Evolutionary conservation across 1,284 basidiomycete species (phyloP).

Genomic region (Ustilago sp.): DNA sequence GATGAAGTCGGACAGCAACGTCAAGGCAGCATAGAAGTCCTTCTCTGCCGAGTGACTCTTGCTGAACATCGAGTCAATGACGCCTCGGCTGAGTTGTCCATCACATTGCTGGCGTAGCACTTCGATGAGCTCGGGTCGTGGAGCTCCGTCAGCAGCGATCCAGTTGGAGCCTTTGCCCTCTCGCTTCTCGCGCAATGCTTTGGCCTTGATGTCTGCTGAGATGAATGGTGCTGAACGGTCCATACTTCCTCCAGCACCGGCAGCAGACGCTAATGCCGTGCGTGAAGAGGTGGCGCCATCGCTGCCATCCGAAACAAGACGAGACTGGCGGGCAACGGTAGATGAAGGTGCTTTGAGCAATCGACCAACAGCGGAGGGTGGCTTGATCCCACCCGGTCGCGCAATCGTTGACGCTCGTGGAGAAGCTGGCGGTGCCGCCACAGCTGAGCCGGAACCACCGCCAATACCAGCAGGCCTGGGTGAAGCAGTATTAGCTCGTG

Average conservation of each 20-base stretch:
- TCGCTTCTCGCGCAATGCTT: slow-evolving; percentile 80
- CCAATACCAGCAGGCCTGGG: slow-evolving; percentile 18
- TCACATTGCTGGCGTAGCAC: slow-evolving; percentile 92
- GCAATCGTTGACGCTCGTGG: slow-evolving; percentile 39
- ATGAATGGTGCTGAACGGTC: slow-evolving; percentile 74
- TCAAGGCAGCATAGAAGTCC: slow-evolving; percentile 85
- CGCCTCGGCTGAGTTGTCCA: slow-evolving; percentile 79
- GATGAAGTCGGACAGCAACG: slow-evolving; percentile 81
- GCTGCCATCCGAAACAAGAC: slow-evolving; percentile 36
- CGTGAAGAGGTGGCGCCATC: slow-evolving; percentile 30
- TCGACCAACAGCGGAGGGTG: slow-evolving; percentile 52
- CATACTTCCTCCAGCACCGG: slow-evolving; percentile 30
- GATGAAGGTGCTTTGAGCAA: slow-evolving; percentile 54
- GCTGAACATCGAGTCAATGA: slow-evolving; percentile 82
- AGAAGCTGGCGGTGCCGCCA: slow-evolving; percentile 25
- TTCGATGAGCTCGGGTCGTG: slow-evolving; percentile 87
- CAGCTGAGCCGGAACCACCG: slow-evolving; percentile 16
- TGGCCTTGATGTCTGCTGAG: slow-evolving; percentile 79
- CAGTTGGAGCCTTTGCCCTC: slow-evolving; percentile 75
- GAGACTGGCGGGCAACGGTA: slow-evolving; percentile 34
- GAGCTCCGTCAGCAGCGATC: slow-evolving; percentile 79
- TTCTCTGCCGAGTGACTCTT: slow-evolving; percentile 96
- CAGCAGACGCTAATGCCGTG: slow-evolving; percentile 27
- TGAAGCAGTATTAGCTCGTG: slow-evolving; percentile 21
- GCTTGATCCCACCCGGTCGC: slow-evolving; percentile 50